Conservation (phyloP, 148 eudicot species). For the Polygonum maritimum region DNA sequence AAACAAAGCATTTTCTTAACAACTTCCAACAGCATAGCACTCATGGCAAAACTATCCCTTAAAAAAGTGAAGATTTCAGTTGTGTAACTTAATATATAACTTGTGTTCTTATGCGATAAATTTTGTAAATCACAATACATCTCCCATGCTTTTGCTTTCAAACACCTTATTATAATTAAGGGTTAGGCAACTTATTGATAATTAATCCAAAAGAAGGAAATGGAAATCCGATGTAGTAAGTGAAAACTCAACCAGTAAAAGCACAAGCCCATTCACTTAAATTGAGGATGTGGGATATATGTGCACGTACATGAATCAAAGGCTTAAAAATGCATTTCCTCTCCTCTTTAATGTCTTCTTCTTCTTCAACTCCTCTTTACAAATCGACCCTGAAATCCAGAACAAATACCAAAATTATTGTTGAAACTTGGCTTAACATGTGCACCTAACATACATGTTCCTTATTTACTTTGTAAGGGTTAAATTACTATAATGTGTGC, state of each 20-base stretch:
- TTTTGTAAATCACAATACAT: too few species aligned
- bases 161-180: too few species aligned
- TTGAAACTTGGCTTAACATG: too few species aligned
- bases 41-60: too few species aligned
- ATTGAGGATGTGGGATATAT: background rate
- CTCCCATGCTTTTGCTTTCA: too few species aligned
- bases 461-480: too few species aligned
- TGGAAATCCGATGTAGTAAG: background rate
- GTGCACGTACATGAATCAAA: background rate
- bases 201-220: background rate
- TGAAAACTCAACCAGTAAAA: background rate
- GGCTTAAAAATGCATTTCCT: background rate
- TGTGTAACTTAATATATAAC: too few species aligned
- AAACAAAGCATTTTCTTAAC: too few species aligned
- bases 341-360: background rate
- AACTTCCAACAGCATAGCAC: too few species aligned
- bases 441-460: background rate
- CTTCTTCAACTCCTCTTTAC: constrained; percentile 12
- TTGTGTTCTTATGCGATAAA: too few species aligned
- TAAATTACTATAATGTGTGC: too few species aligned
- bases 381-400: constrained; percentile 15
- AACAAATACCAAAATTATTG: background rate
- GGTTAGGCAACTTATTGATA: background rate
- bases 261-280: background rate
- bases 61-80: too few species aligned